phyloP scores from a whole-genome alignment of 2,329 filamentous ascomycete genomes.

The Arachnomyces sp. region DNA sequence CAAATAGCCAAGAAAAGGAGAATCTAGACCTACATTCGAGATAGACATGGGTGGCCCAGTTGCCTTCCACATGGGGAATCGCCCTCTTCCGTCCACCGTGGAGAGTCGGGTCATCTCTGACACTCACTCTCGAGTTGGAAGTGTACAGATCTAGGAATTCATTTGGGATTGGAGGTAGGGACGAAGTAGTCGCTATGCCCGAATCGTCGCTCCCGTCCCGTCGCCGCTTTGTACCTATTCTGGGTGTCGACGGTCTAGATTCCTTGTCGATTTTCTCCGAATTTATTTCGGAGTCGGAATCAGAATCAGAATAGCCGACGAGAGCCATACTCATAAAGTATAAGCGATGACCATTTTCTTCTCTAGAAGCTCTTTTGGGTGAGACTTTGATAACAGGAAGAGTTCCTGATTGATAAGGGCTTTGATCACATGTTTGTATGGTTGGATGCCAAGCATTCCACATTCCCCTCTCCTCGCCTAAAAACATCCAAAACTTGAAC shows the following conservation, averaged over 20 bases:
- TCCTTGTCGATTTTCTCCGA: slow-evolving; percentile 7
- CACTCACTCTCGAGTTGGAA: slow-evolving; percentile 67
- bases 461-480: too few species aligned
- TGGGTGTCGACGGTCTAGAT: slow-evolving; percentile 9
- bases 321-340: slow-evolving; percentile 45
- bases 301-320: slow-evolving; percentile 58
- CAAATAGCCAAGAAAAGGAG: slow-evolving; percentile 4
- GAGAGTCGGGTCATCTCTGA: slow-evolving; percentile 71
- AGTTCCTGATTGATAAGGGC: too few species aligned
- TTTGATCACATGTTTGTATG: too few species aligned
- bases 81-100: slow-evolving; percentile 79
- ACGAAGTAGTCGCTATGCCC: slow-evolving; percentile 10
- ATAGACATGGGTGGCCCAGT: slow-evolving; percentile 91
- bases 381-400: too few species aligned
- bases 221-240: slow-evolving; percentile 19
- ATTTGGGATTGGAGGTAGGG: slow-evolving; percentile 66
- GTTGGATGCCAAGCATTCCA: too few species aligned
- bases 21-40: slow-evolving; percentile 68
- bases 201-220: slow-evolving; percentile 17
- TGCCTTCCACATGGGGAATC: slow-evolving; percentile 76
- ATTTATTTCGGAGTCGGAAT: slow-evolving; percentile 33
- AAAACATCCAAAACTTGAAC: too few species aligned
- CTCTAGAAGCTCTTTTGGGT: too few species aligned
- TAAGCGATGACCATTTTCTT: too few species aligned
- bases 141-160: slow-evolving; percentile 87